A percentile compares a stretch with the other conserved stretches of the same genome.
phyloP scores from a whole-genome alignment of 345 rosid species.

The Cardamine occulta region DNA sequence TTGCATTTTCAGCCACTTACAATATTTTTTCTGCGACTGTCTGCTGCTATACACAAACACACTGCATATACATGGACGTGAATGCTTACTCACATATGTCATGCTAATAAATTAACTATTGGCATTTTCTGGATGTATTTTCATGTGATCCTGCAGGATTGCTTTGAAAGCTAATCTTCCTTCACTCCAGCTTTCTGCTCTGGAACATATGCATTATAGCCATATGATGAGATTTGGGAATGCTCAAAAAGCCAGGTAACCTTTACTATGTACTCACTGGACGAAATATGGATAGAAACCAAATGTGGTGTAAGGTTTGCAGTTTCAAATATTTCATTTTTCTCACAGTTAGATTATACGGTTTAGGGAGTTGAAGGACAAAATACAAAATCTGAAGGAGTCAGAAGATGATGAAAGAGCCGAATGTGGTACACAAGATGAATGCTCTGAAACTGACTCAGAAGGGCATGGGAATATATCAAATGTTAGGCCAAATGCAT shows the following conservation, averaged over 20 bases:
- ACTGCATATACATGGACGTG: background rate
- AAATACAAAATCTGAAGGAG: slow-evolving; percentile 66
- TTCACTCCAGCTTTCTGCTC: slow-evolving; percentile 71
- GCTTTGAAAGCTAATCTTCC: slow-evolving; percentile 75
- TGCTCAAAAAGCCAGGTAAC: slow-evolving; percentile 79
- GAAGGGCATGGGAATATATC: slow-evolving; percentile 61
- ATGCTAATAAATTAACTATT: slow-evolving; percentile 19
- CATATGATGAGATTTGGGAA: slow-evolving; percentile 94
- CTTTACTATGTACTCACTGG: slow-evolving; percentile 14
- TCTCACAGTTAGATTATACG: slow-evolving; percentile 32
- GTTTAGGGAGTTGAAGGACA: slow-evolving; percentile 69
- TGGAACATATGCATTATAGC: slow-evolving; percentile 94
- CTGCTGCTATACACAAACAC: slow-evolving; percentile 8
- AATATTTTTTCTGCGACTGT: background rate
- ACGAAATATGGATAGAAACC: background rate
- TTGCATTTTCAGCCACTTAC: background rate
- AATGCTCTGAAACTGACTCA: slow-evolving; percentile 90
- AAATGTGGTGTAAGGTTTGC: slow-evolving; percentile 9
- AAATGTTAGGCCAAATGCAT: slow-evolving; percentile 48
- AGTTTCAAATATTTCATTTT: slow-evolving; percentile 15
- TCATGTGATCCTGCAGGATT: slow-evolving; percentile 57
- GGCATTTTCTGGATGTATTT: slow-evolving; percentile 21
- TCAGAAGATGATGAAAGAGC: slow-evolving; percentile 46
- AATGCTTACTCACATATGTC: slow-evolving; percentile 1
- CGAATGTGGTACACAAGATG: slow-evolving; percentile 48